Percentiles rank a stretch among this genome's conserved stretches.
Conservation (phyloP, 768 basidiomycete genomes). For the Porpolomopsis calyptriformis region DNA sequence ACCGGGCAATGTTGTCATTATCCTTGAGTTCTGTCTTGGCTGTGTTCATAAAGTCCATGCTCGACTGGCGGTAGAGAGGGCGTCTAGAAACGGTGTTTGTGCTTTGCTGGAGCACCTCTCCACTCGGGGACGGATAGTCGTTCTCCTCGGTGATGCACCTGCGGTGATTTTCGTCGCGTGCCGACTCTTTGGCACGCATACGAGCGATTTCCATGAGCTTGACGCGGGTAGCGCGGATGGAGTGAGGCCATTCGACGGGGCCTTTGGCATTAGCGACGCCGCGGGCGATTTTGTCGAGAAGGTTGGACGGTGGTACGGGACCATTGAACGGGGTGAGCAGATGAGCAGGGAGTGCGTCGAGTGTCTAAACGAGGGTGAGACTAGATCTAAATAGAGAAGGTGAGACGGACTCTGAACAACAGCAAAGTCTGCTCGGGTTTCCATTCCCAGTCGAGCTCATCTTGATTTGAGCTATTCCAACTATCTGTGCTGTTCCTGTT, state of each 20-base stretch:
- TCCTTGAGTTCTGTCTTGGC: constrained; percentile 36
- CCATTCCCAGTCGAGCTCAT: constrained; percentile 63
- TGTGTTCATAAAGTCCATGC: constrained; percentile 75
- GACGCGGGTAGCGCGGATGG: constrained; percentile 67
- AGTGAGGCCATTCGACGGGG: constrained; percentile 72
- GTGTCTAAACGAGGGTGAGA: constrained; percentile 37
- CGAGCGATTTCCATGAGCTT: constrained; percentile 78
- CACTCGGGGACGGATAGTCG: constrained; percentile 15
- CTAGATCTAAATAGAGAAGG: constrained; percentile 7
- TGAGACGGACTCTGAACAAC: constrained; percentile 46
- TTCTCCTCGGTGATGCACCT: constrained; percentile 38
- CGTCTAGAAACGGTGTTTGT: constrained; percentile 35
- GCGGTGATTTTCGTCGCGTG: constrained; percentile 23
- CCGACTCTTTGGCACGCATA: constrained; percentile 45
- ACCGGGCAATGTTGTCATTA: constrained; percentile 54
- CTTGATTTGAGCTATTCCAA: constrained; percentile 72
- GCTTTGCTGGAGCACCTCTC: constrained; percentile 35
- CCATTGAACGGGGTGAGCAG: constrained; percentile 85
- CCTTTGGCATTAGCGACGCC: constrained; percentile 69
- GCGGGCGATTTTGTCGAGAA: constrained; percentile 78
- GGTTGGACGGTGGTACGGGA: constrained; percentile 71
- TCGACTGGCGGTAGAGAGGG: constrained; percentile 69
- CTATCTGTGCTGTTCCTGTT: constrained; percentile 72
- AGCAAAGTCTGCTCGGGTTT: constrained; percentile 61
- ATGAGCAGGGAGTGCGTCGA: constrained; percentile 74